Conservation (phyloP, 768 basidiomycete species). For the Agaricus sinodeliciosus region DNA sequence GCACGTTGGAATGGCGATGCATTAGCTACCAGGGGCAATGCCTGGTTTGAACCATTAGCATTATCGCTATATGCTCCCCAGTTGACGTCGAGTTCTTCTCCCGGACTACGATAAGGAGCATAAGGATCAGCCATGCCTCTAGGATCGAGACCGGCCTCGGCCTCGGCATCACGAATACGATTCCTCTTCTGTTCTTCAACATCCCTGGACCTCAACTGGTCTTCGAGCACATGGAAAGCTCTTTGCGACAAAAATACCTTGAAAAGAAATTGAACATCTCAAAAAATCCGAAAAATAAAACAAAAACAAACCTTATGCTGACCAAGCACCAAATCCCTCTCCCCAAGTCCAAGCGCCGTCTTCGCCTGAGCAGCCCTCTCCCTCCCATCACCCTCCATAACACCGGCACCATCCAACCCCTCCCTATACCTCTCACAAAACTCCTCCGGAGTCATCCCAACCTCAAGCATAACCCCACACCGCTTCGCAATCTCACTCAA, state of each 20-base stretch:
- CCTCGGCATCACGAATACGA: constrained; percentile 68
- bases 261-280: constrained; percentile 1
- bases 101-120: constrained; percentile 64
- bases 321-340: constrained; percentile 75
- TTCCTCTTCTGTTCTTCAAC: constrained; percentile 84
- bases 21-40: constrained; percentile 77
- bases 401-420: constrained; percentile 49
- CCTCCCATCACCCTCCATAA: constrained; percentile 52
- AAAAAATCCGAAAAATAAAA: background rate
- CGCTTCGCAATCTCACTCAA: constrained; percentile 72
- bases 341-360: constrained; percentile 48
- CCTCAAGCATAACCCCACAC: constrained; percentile 66
- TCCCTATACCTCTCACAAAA: constrained; percentile 79
- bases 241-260: constrained; percentile 85
- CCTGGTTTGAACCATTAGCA: constrained; percentile 54
- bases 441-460: constrained; percentile 79
- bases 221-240: constrained; percentile 86
- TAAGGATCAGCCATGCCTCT: constrained; percentile 62
- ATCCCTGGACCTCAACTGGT: constrained; percentile 76
- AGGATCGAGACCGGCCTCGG: constrained; percentile 59
- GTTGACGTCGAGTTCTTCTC: constrained; percentile 34
- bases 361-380: constrained; percentile 57
- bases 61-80: constrained; percentile 39
- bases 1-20: constrained; percentile 79
- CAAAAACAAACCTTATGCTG: constrained; percentile 63